These are phyloP conservation scores for Arthromyces matolae DNA, from an alignment of 768 basidiomycete species.

Conservation along the genomic window DNA sequence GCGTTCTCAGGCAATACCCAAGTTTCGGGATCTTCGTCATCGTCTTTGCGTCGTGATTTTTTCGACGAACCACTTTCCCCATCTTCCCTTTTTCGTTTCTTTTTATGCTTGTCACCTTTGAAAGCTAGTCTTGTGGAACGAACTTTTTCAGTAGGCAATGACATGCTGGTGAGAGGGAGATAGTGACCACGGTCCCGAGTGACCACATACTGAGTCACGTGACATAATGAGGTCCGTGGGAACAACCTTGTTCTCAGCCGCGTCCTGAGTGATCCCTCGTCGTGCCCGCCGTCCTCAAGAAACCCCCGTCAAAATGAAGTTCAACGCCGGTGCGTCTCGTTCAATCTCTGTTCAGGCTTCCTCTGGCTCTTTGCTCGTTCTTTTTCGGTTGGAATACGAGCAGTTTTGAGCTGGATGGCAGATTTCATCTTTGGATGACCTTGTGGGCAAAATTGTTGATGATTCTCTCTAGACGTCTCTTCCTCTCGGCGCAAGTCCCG, in stretches of 20 bases:
- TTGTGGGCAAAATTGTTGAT: slow-evolving; percentile 27
- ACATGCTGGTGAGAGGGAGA: neutral
- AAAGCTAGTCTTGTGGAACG: slow-evolving; percentile 80
- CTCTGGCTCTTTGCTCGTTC: slow-evolving; percentile 22
- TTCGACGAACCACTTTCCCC: slow-evolving; percentile 42
- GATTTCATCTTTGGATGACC: slow-evolving; percentile 39
- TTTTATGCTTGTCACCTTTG: slow-evolving; percentile 83
- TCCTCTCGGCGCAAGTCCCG: slow-evolving; percentile 96
- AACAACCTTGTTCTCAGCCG: slow-evolving; percentile 22
- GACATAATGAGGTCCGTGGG: slow-evolving; percentile 32
- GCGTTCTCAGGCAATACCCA: slow-evolving; percentile 77
- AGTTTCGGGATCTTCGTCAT: slow-evolving; percentile 65
- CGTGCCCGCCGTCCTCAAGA: slow-evolving; percentile 63
- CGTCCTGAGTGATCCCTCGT: slow-evolving; percentile 36
- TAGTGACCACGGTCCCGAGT: neutral
- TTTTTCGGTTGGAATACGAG: slow-evolving; percentile 22
- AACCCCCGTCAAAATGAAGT: slow-evolving; percentile 62
- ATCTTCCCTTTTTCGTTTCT: slow-evolving; percentile 72
- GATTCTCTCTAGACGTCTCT: slow-evolving; percentile 61
- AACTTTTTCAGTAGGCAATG: slow-evolving; percentile 40
- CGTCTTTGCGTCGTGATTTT: slow-evolving; percentile 47
- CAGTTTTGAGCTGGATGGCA: slow-evolving; percentile 54
- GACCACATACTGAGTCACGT: slow-evolving; percentile 24
- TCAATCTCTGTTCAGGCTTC: slow-evolving; percentile 19
- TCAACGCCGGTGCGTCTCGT: slow-evolving; percentile 70